phyloP scores from a whole-genome alignment of 2,329 filamentous ascomycete genomes.

The Trichoderma atrobrunneum region DNA sequence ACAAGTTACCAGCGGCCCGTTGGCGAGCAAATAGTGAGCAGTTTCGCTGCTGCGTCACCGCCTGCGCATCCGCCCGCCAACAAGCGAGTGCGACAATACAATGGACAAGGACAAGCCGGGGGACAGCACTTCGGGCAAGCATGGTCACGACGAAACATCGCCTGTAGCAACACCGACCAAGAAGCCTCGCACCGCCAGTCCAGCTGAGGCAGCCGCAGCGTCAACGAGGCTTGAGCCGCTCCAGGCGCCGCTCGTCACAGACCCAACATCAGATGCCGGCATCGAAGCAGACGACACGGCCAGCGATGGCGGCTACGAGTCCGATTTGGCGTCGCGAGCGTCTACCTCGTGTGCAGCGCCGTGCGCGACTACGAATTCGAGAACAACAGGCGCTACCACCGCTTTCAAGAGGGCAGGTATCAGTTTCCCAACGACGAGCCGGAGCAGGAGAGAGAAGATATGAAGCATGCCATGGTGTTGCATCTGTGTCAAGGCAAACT shows the following conservation, averaged over 20 bases:
- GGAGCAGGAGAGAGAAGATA: slow-evolving; percentile 45
- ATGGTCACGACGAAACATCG: neutral
- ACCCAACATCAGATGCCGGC: neutral
- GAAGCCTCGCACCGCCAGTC: neutral
- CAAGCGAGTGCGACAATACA: neutral
- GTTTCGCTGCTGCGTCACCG: neutral
- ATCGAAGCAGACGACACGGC: neutral
- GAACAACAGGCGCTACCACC: slow-evolving; percentile 43
- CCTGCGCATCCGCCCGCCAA: neutral
- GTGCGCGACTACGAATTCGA: slow-evolving; percentile 42
- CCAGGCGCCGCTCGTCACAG: neutral
- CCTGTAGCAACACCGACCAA: neutral
- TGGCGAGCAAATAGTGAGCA: neutral
- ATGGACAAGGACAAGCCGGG: slow-evolving; percentile 7
- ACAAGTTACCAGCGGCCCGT: neutral
- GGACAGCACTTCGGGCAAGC: neutral
- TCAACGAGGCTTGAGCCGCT: neutral
- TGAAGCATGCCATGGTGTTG: slow-evolving; percentile 41
- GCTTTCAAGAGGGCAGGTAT: slow-evolving; percentile 39
- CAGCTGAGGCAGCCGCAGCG: neutral
- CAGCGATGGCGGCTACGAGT: slow-evolving; percentile 18
- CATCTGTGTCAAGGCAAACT: slow-evolving; percentile 37
- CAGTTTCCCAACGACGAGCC: slow-evolving; percentile 43
- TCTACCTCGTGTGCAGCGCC: slow-evolving; percentile 29
- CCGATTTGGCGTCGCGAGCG: slow-evolving; percentile 6